These are phyloP conservation scores for Theobroma cacao DNA, from an alignment of 345 rosid genomes.

Conservation along the genomic window DNA sequence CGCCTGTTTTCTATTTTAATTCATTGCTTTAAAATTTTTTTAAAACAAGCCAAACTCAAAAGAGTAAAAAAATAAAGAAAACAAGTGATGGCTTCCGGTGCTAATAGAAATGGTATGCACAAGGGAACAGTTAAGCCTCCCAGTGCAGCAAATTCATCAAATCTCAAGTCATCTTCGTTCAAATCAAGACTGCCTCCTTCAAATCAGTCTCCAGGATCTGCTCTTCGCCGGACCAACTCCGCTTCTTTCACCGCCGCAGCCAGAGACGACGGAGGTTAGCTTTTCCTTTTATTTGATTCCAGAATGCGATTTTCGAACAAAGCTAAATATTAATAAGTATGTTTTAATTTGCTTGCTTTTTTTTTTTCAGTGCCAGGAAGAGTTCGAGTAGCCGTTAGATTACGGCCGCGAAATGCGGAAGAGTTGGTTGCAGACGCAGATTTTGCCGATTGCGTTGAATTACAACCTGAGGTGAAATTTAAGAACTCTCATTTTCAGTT, in stretches of 20 bases:
- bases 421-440: constrained; percentile 91
- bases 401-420: constrained; percentile 87
- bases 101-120: constrained; percentile 49
- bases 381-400: constrained; percentile 94
- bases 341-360: background rate
- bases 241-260: constrained; percentile 36
- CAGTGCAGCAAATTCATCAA: constrained; percentile 39
- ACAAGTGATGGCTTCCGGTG: constrained; percentile 51
- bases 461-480: constrained; percentile 84
- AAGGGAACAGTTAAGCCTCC: constrained; percentile 46
- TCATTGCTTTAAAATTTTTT: background rate
- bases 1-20: background rate
- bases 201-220: constrained; percentile 31
- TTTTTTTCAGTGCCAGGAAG: constrained; percentile 73
- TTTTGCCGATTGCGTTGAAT: constrained; percentile 95
- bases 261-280: constrained; percentile 67
- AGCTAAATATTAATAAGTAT: background rate
- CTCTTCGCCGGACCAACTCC: constrained; percentile 67
- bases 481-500: constrained; percentile 5
- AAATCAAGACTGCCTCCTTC: constrained; percentile 63
- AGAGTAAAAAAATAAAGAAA: background rate
- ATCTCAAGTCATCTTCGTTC: constrained; percentile 63
- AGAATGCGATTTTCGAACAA: background rate
- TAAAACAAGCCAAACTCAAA: background rate
- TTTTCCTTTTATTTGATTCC: background rate